Evolutionary conservation across 257 asterid genomes (phyloP).

Genomic region (Ligustrum vulgare): DNA sequence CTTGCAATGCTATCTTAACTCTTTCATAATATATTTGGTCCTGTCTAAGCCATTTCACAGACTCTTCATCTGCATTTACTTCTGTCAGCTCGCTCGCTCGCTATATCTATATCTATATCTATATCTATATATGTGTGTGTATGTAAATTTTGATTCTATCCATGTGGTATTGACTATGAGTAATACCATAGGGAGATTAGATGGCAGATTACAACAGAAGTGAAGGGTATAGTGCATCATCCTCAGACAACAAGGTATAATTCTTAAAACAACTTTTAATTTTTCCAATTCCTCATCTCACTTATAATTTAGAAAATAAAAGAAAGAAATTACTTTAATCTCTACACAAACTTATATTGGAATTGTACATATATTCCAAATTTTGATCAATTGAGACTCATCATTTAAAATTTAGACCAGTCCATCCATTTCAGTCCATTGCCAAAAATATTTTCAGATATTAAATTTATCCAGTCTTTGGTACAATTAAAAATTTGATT

Average conservation of each 20-base stretch:
- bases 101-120: no score
- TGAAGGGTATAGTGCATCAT: conserved; percentile 31
- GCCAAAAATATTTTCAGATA: background rate
- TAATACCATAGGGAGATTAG: conserved; percentile 22
- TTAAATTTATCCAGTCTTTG: no score
- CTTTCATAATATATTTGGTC: background rate
- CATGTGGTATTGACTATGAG: background rate
- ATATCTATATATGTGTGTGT: no score
- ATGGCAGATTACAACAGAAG: conserved; percentile 54
- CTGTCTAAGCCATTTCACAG: conserved; percentile 24
- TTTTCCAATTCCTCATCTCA: background rate
- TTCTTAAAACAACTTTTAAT: background rate
- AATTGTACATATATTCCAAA: background rate
- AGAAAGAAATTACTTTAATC: background rate
- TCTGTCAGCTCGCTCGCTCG: conserved; percentile 18
- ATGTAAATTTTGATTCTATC: no score
- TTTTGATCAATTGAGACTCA: background rate
- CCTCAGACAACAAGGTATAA: conserved; percentile 43
- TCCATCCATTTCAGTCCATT: background rate
- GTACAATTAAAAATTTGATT: no score
- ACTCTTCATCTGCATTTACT: conserved; percentile 15
- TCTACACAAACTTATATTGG: background rate
- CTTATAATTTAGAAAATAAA: background rate
- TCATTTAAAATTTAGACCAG: background rate
- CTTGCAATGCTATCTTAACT: no score